These are phyloP conservation scores for Agapanthus africanus DNA, from an alignment of 106 monocot genomes.

Conservation along the genomic window DNA sequence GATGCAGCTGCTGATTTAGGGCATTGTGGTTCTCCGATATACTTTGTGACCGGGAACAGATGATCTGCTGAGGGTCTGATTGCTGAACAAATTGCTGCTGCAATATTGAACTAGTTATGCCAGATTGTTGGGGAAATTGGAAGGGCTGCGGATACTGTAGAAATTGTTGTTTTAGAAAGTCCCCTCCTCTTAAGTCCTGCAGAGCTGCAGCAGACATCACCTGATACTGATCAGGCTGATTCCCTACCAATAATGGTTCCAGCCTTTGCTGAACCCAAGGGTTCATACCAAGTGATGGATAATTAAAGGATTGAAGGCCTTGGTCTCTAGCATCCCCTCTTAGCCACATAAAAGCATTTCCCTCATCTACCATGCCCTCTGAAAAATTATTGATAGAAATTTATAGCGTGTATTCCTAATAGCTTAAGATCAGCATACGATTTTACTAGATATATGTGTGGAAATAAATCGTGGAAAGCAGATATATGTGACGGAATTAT, in stretches of 20 bases:
- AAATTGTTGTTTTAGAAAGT: slow-evolving; percentile 43
- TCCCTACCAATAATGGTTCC: slow-evolving; percentile 37
- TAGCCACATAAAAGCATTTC: slow-evolving; percentile 43
- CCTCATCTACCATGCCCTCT: slow-evolving; percentile 19
- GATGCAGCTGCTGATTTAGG: slow-evolving; percentile 31
- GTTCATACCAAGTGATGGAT: slow-evolving; percentile 34
- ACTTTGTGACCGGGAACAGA: slow-evolving; percentile 19
- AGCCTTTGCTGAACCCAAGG: slow-evolving; percentile 41
- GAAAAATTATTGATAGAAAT: not conserved
- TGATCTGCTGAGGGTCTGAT: slow-evolving; percentile 21
- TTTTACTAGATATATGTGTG: too few relatives aligned
- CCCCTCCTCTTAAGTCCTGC: slow-evolving; percentile 44
- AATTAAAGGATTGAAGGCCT: slow-evolving; percentile 39
- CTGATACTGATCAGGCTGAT: slow-evolving; percentile 53
- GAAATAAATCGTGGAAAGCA: too few relatives aligned
- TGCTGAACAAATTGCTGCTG: slow-evolving; percentile 38
- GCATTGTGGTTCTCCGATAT: slow-evolving; percentile 29
- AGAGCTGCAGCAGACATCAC: slow-evolving; percentile 59
- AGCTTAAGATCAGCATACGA: not conserved
- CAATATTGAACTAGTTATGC: slow-evolving; percentile 24
- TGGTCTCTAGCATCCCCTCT: slow-evolving; percentile 36
- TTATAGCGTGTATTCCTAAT: not conserved
- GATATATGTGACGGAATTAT: too few relatives aligned
- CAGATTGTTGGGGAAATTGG: slow-evolving; percentile 35
- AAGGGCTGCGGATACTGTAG: slow-evolving; percentile 39